Evolutionary conservation across 1,284 basidiomycete species (phyloP).

Genomic region (Ustilago loliicola): DNA sequence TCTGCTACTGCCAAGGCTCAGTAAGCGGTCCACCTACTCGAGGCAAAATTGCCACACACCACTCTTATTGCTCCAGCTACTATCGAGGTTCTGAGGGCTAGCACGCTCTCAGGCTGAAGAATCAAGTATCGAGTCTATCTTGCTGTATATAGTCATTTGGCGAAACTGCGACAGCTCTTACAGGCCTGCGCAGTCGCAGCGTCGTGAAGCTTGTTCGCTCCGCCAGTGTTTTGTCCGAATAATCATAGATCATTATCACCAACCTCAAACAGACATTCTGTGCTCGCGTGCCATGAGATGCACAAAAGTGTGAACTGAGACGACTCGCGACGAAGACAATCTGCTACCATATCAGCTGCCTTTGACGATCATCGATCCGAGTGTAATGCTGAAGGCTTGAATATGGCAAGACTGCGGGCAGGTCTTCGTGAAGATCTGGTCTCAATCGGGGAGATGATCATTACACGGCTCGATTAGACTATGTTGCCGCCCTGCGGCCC

Average conservation of each 20-base stretch:
- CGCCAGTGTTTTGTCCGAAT: neutral
- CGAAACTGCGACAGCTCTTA: neutral
- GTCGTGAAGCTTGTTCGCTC: neutral
- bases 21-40: conserved; percentile 2
- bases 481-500: neutral
- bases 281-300: neutral
- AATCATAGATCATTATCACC: conserved; percentile 1
- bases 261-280: neutral
- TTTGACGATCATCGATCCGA: too few species aligned
- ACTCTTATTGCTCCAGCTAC: neutral
- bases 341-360: too few species aligned
- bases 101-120: neutral
- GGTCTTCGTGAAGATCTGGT: too few species aligned
- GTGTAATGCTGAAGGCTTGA: too few species aligned
- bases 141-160: conserved; percentile 4
- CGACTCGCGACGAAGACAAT: too few species aligned
- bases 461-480: too few species aligned
- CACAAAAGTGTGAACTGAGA: too few species aligned
- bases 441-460: too few species aligned
- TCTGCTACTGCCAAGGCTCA: conserved; percentile 25
- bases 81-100: neutral
- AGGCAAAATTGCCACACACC: neutral
- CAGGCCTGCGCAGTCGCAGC: neutral
- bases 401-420: too few species aligned
- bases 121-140: neutral